These are phyloP conservation scores for Pseudohyphozyma bogoriensis DNA, from an alignment of 768 basidiomycete genomes.

Conservation along the genomic window DNA sequence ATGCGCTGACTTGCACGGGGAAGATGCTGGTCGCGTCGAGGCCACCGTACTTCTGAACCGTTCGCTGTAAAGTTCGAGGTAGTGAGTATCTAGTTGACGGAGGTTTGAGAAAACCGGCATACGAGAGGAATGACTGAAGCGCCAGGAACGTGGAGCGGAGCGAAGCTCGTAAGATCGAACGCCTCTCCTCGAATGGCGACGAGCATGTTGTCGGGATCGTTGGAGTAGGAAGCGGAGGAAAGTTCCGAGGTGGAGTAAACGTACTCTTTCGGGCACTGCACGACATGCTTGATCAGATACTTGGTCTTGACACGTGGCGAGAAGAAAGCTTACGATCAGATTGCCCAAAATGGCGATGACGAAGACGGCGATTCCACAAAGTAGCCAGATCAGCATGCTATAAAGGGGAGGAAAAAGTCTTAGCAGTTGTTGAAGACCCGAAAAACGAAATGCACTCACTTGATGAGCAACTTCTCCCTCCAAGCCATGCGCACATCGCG, in stretches of 20 bases:
- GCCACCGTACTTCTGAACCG: conserved; percentile 53
- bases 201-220: conserved; percentile 63
- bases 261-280: conserved; percentile 73
- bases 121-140: conserved; percentile 22
- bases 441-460: conserved; percentile 36
- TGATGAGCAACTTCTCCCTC: conserved; percentile 92
- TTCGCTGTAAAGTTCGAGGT: neutral
- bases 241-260: conserved; percentile 75
- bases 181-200: conserved; percentile 85
- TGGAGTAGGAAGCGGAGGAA: conserved; percentile 52
- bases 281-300: too few relatives aligned
- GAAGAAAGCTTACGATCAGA: conserved; percentile 47
- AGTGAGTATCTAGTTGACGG: neutral
- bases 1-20: conserved; percentile 90
- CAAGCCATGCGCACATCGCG: conserved; percentile 89
- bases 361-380: conserved; percentile 78
- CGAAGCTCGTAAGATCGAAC: conserved; percentile 68
- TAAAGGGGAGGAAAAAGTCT: neutral
- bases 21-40: conserved; percentile 62
- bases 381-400: conserved; percentile 79
- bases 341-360: conserved; percentile 79
- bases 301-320: too few relatives aligned
- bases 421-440: neutral
- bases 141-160: conserved; percentile 35
- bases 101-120: neutral